These are phyloP conservation scores for Acanthamoeba culbertsoni DNA, from an alignment of 208 protist genomes.

Conservation along the genomic window DNA sequence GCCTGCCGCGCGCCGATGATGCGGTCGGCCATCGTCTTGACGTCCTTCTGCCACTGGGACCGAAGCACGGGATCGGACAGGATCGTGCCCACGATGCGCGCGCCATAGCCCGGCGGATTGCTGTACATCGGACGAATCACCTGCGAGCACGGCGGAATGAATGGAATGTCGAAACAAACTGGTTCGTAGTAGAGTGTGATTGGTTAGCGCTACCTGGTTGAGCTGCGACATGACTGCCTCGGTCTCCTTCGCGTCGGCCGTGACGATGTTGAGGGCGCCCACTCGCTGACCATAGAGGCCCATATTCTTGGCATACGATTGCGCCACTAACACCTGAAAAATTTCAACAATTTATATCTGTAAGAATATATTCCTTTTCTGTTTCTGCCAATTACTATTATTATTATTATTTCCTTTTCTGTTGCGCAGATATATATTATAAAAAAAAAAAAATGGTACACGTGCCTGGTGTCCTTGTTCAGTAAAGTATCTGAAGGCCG, in stretches of 20 bases:
- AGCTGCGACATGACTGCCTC: slow-evolving; percentile 80
- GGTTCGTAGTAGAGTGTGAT: not conserved
- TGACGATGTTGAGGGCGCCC: slow-evolving; percentile 50
- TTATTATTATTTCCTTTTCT: not conserved
- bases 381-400: not conserved
- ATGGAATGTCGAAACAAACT: not conserved
- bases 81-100: slow-evolving; percentile 91
- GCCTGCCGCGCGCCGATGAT: slow-evolving; percentile 34
- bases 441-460: not conserved
- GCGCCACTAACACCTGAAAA: slow-evolving; percentile 71
- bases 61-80: slow-evolving; percentile 86
- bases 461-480: slow-evolving; percentile 8
- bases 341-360: not conserved
- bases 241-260: slow-evolving; percentile 4
- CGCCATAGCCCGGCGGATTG: slow-evolving; percentile 94
- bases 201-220: slow-evolving; percentile 74
- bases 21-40: slow-evolving; percentile 61
- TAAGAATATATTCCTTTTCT: not conserved
- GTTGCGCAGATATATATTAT: no score
- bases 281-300: slow-evolving; percentile 90
- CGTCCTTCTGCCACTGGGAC: slow-evolving; percentile 52
- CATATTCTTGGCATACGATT: slow-evolving; percentile 98
- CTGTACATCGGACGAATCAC: slow-evolving; percentile 94
- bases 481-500: not conserved
- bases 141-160: slow-evolving; percentile 70